Conservation (phyloP, 805 yeast species). For the Metschnikowia cubensis region DNA sequence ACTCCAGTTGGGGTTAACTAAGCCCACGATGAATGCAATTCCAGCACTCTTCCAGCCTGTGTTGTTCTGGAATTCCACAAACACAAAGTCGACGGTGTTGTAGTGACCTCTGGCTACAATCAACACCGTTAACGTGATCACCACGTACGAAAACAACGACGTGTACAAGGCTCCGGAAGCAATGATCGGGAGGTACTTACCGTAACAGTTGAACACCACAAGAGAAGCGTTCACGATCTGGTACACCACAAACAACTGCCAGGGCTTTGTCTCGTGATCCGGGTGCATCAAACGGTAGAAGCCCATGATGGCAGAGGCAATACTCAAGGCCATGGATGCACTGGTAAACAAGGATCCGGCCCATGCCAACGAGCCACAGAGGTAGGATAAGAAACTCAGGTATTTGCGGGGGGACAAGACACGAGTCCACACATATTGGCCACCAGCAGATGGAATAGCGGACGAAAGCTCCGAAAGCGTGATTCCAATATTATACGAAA, state of each 20-base stretch:
- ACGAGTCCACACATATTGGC: slow-evolving; percentile 42
- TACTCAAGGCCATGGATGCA: slow-evolving; percentile 36
- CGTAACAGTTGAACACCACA: slow-evolving; percentile 35
- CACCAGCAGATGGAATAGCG: slow-evolving; percentile 41
- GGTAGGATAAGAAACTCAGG: slow-evolving; percentile 35
- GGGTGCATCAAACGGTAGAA: slow-evolving; percentile 36
- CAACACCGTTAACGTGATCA: slow-evolving; percentile 37
- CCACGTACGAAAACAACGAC: slow-evolving; percentile 32
- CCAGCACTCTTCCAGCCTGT: slow-evolving; percentile 22
- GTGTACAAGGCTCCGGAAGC: slow-evolving; percentile 34
- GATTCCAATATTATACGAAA: slow-evolving; percentile 36
- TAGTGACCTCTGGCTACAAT: slow-evolving; percentile 34
- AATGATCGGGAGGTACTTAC: slow-evolving; percentile 31
- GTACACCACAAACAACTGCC: slow-evolving; percentile 37
- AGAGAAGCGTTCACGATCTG: slow-evolving; percentile 32
- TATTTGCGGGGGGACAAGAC: slow-evolving; percentile 37
- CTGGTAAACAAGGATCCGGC: slow-evolving; percentile 41
- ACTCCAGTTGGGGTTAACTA: slow-evolving; percentile 23
- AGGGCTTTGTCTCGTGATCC: slow-evolving; percentile 27
- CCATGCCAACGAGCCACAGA: slow-evolving; percentile 40
- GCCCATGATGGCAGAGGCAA: slow-evolving; percentile 35
- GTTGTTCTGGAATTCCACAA: slow-evolving; percentile 21
- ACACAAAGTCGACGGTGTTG: slow-evolving; percentile 29
- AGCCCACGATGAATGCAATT: slow-evolving; percentile 21
- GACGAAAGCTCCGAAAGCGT: slow-evolving; percentile 38